phyloP scores from a whole-genome alignment of 345 rosid genomes.

The Gynandropsis gynandra region DNA sequence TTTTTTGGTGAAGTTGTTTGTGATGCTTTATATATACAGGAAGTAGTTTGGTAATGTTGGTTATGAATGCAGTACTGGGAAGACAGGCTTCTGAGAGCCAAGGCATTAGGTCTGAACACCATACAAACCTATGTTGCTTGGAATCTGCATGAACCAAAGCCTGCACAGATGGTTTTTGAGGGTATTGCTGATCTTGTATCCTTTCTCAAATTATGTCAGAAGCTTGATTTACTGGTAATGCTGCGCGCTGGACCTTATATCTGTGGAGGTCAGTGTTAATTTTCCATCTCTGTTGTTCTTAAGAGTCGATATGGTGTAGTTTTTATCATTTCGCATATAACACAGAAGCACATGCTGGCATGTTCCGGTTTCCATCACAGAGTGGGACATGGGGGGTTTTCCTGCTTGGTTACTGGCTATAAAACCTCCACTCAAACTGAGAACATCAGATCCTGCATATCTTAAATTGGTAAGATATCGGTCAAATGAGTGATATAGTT shows the following conservation, averaged over 20 bases:
- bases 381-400: constrained; percentile 96
- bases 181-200: constrained; percentile 70
- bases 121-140: constrained; percentile 90
- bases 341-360: not conserved
- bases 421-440: constrained; percentile 52
- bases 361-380: constrained; percentile 29
- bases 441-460: constrained; percentile 76
- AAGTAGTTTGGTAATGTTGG: constrained; percentile 7
- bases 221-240: constrained; percentile 76
- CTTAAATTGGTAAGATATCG: constrained; percentile 48
- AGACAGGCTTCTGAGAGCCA: constrained; percentile 77
- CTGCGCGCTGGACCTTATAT: constrained; percentile 93
- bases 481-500: not conserved
- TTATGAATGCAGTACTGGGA: constrained; percentile 67
- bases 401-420: constrained; percentile 86
- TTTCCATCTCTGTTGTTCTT: not conserved
- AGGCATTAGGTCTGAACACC: constrained; percentile 80
- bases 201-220: constrained; percentile 72
- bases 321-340: constrained; percentile 1
- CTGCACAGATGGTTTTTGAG: constrained; percentile 56
- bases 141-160: constrained; percentile 94
- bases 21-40: not conserved
- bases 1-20: constrained; percentile 8
- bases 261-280: constrained; percentile 58
- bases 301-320: not conserved